Evolutionary conservation across 2,329 filamentous ascomycete genomes (phyloP), one percentile per base, ranked within the genome.

Genomic region (Trichophyton schoenleinii): DNA sequence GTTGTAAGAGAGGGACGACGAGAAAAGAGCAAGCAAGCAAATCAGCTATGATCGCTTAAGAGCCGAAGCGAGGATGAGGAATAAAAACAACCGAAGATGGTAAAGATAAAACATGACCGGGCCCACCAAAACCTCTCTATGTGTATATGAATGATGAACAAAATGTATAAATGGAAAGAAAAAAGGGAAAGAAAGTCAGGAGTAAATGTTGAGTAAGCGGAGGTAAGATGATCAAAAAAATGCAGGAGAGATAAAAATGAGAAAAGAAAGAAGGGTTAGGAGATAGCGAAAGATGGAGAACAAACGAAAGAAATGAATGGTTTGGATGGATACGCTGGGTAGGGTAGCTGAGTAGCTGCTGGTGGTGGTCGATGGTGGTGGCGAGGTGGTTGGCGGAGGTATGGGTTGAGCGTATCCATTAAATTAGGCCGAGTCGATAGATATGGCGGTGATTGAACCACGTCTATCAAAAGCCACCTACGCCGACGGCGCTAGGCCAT

Each of bases 401-500:
- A 34, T 42, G 3, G 3, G 57, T 13, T 20, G 5, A 44, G 7
- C 20, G 57, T 58, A 46, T 58, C 22, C 41, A 58, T n/a, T 36
- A 36, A 9, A 36, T 44, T 62, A 68, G 73, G 75, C 62, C 72
- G 70, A 65, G 67, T 74, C 60, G 69, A 36, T 36, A 36, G 34
- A 36, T 11, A 36, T 38, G 34, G 34, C 34, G 34, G 72, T 61
- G 72, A 68, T 65, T 87, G 83, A 36, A 85, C 84, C 25, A 55
- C 28, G 52, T 55, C 31, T 55, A 55, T 55, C 52, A 60, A 87
- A 88, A 87, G 66, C 91, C 91, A 74, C 87, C 91, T 4, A 89
- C 87, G 9, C 90, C 84, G 34, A 89, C 88, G 48, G 88, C 87
- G 7, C 87, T 85, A 18, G 87, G 90, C 92, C 91, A 97, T 72